A percentile compares a stretch with the other conserved stretches of the same genome.
phyloP scores from a whole-genome alignment of 2,329 filamentous ascomycete species.

The Verticillium nubilum region DNA sequence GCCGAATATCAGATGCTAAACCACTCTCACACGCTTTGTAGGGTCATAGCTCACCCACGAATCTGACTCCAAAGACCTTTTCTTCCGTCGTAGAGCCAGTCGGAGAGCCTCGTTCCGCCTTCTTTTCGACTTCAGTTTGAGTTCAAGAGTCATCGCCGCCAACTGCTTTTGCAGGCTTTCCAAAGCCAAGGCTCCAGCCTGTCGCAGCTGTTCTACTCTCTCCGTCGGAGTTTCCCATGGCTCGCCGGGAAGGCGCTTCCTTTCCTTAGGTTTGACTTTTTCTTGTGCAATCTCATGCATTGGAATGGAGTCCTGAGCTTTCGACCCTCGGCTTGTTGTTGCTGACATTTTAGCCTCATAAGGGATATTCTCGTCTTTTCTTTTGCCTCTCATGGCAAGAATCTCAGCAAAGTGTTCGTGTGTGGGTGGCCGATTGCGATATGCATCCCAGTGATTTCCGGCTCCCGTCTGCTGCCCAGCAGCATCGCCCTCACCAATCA shows the following conservation, averaged over 20 bases:
- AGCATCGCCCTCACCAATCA: not conserved
- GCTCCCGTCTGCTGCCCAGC: not conserved
- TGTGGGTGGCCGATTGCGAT: not conserved
- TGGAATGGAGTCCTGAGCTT: no score
- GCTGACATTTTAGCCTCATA: no score
- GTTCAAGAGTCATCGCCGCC: not conserved
- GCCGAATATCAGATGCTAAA: no score
- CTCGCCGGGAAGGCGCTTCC: not conserved
- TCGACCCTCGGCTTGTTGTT: no score
- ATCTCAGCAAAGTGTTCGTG: not conserved
- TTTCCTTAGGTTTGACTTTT: not conserved
- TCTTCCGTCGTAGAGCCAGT: not conserved
- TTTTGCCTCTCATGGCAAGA: not conserved
- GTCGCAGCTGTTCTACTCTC: not conserved
- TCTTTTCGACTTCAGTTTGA: not conserved
- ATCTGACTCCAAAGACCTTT: not conserved
- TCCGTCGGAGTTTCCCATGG: not conserved
- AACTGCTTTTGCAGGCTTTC: not conserved
- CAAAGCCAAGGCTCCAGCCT: not conserved
- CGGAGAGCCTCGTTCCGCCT: not conserved
- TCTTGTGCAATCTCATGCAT: not conserved
- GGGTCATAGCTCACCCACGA: not conserved
- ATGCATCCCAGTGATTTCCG: not conserved
- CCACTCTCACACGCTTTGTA: not conserved
- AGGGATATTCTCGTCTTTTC: no score